Conservation (phyloP, 768 basidiomycete species). For the Russula brevipes region DNA sequence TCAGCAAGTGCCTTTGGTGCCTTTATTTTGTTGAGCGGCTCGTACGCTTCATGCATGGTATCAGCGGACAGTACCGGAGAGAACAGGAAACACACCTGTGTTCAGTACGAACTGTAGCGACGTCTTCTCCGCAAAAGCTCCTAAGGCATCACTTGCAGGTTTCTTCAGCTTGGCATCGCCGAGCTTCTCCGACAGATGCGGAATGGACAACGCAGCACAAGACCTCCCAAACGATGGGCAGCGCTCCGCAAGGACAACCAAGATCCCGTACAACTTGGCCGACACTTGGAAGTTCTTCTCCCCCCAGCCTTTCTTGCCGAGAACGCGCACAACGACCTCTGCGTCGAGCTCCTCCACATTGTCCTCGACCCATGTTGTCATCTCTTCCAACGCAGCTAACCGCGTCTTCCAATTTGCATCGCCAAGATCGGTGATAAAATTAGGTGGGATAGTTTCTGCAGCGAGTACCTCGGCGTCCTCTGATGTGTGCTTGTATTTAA, state of each 20-base stretch:
- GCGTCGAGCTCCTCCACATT: constrained; percentile 65
- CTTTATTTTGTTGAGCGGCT: constrained; percentile 90
- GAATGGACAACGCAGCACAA: constrained; percentile 73
- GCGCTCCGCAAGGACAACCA: constrained; percentile 64
- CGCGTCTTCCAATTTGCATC: constrained; percentile 93
- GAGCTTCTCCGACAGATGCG: constrained; percentile 86
- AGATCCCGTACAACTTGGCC: constrained; percentile 77
- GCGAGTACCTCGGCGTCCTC: constrained; percentile 89
- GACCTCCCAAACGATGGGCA: constrained; percentile 83
- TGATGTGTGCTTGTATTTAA: constrained; percentile 86
- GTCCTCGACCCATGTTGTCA: constrained; percentile 76
- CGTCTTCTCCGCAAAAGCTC: constrained; percentile 82
- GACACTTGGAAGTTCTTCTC: constrained; percentile 99
- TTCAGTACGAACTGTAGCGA: constrained; percentile 90
- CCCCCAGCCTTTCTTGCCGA: constrained; percentile 93
- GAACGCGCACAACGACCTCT: constrained; percentile 80
- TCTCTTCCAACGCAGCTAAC: constrained; percentile 79
- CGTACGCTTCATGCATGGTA: constrained; percentile 61
- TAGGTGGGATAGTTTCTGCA: constrained; percentile 61
- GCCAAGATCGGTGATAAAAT: constrained; percentile 65
- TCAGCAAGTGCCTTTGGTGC: constrained; percentile 96
- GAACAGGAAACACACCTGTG: constrained; percentile 57
- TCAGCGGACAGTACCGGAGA: constrained; percentile 22
- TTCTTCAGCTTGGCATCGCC: constrained; percentile 97
- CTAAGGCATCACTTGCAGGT: constrained; percentile 84